A percentile compares a stretch with the other conserved stretches of the same genome.
phyloP scores from a whole-genome alignment of 257 asterid species.

The Nicotiana attenuata region DNA sequence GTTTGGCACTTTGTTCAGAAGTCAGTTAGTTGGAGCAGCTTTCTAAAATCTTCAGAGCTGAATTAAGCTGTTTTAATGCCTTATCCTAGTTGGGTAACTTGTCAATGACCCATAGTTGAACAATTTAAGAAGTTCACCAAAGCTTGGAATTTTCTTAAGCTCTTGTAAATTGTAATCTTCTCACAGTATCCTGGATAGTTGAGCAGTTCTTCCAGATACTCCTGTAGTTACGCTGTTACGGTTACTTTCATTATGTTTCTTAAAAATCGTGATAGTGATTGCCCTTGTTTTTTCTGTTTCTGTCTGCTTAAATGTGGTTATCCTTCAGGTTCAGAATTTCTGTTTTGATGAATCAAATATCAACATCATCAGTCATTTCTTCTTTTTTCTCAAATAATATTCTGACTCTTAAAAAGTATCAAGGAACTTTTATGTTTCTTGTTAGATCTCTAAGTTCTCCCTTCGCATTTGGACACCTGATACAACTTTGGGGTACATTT shows the following conservation, averaged over 20 bases:
- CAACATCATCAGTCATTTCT: not conserved
- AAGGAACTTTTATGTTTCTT: not conserved
- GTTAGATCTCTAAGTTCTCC: not conserved
- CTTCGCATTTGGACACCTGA: not conserved
- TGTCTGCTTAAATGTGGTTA: not conserved
- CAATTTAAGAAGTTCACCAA: no score
- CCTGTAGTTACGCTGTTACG: not conserved
- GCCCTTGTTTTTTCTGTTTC: not conserved
- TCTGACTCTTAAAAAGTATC: no score
- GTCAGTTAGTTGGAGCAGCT: not conserved
- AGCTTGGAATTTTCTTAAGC: no score
- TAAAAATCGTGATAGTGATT: not conserved
- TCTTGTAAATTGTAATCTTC: not conserved
- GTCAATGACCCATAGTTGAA: not conserved
- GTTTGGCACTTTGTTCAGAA: not conserved
- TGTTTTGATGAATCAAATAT: not conserved
- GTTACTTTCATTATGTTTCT: not conserved
- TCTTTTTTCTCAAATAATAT: not conserved
- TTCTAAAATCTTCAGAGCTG: not conserved
- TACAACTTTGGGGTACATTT: not conserved
- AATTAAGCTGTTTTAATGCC: not conserved
- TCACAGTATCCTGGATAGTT: not conserved
- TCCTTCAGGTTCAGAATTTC: not conserved
- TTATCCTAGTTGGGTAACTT: not conserved
- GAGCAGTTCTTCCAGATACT: not conserved